Base-by-base conservation (phyloP, 148 eudicot species). In the Chenopodium formosanum region DNA sequence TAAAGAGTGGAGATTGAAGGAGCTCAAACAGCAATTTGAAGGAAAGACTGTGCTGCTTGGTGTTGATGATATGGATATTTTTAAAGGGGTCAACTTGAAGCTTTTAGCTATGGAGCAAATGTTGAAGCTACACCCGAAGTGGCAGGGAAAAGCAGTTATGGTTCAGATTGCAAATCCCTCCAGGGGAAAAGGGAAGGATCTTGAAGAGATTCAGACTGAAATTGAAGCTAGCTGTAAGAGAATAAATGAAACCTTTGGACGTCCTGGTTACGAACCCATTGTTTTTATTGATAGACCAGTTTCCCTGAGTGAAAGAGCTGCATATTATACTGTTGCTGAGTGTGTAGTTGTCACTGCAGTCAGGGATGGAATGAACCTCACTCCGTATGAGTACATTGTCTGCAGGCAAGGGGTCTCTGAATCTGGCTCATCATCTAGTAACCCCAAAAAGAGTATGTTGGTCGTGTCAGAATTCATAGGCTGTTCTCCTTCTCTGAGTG, bases 341-440 rank as follows among this genome's bases (percentile, higher is more conserved):
- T 85, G 87, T 73, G 87, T 85, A 17, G 82, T 82, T 66, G 87
- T 85, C 79, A 81, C 87, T 27, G 87, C 87, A 37, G 87, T 85
- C n/a, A 81, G 87, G 70, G 87, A 85, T 85, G 87, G 87, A 53
- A 85, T 85, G 87, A 85, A 85, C 71, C 87, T 85, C 37, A 85
- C 71, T 22, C 87, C 87, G 7, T 85, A 85, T 68, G 87, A 85
- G 76, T 85, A 85, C 69, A 81, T 85, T 29, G 87, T 85, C 14
- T 85, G 87, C 79, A 81, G 87, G 79, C 82, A 85, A 78, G 87
- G 87, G 25, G 62, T 81, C 34, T 84, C 83, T 31, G 86, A 84
- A 46, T 62, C 77, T 27, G 69, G 72, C 4, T 78, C 79, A 56
- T 20, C 74, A 67, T 74, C 84, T 25, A 81, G 75, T 82, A 47